Evolutionary conservation across 352 stramenopile species (phyloP), one percentile per base, ranked within the genome.

Genomic region (Peronosclerospora sorghi): DNA sequence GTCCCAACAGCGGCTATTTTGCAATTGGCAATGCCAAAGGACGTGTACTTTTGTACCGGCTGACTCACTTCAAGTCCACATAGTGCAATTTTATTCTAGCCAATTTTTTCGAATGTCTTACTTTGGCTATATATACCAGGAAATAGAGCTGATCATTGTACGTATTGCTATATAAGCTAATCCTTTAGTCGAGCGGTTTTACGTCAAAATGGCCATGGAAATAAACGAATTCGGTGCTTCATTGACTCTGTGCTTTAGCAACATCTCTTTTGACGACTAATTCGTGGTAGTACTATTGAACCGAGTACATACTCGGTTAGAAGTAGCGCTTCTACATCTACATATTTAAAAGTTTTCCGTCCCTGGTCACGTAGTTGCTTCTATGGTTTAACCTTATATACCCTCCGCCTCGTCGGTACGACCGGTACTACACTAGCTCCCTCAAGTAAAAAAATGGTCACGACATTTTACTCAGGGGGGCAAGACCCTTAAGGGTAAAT

Each of bases 11-110:
- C 43, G 86, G 84, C 45, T 95, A 90, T 61, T 84, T 99, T 41
- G 93, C 93, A 0, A 62, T 97, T 12, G 96, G 95, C 17, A 99
- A 98, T 65, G 94, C 97, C 39, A 87, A 95, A 37, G 96, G 96
- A 13, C 91, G 94, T 50, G 96, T 97, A 40, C 62, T 99, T 39
- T 71, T 99, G 24, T 99, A 98, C 71, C 75, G 81, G 44, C 59
- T 98, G 44, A 92, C 87, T 37, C 92, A 98, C 74, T 98, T 92
- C 71, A 75, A 76, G 38, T 86, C 79, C 32, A 89, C 75, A 64
- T 91, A 84, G 56, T 57, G 35, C 35, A 38, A 30, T 35, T n/a
- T 26, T 26, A 26, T 26, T 26, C 21, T 7, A 6, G 21, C 21
- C 21, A 37, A 14, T 39, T 53, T 57, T 13, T 47, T 17, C 27